A percentile compares a stretch with the other conserved stretches of the same genome.
Conservation (phyloP, 2,329 filamentous ascomycete genomes). For the Aspergillus bombycis region DNA sequence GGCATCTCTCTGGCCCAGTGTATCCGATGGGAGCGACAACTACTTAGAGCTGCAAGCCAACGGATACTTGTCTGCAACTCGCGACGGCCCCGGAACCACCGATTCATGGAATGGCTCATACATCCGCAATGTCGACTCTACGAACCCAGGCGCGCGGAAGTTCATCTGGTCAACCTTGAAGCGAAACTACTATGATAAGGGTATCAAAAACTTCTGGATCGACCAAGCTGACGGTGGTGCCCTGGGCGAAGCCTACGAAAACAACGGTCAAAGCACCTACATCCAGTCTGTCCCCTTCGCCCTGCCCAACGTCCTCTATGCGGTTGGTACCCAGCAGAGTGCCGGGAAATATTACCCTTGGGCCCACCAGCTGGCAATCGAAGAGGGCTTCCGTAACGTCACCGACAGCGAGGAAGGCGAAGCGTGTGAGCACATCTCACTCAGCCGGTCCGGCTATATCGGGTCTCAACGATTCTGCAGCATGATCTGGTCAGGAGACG, state of each 20-base stretch:
- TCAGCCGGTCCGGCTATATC: slow-evolving; percentile 57
- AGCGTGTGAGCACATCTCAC: slow-evolving; percentile 47
- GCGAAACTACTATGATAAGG: slow-evolving; percentile 61
- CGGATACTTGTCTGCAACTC: slow-evolving; percentile 60
- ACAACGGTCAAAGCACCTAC: slow-evolving; percentile 56
- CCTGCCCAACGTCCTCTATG: slow-evolving; percentile 48
- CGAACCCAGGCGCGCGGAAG: slow-evolving; percentile 58
- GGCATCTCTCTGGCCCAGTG: slow-evolving; percentile 69
- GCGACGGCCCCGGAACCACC: slow-evolving; percentile 58
- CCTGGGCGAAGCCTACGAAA: slow-evolving; percentile 39
- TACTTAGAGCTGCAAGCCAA: slow-evolving; percentile 62
- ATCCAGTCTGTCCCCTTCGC: slow-evolving; percentile 37
- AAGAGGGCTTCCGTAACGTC: slow-evolving; percentile 56
- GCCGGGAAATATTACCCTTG: slow-evolving; percentile 64
- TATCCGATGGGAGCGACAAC: slow-evolving; percentile 60
- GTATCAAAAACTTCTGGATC: slow-evolving; percentile 66
- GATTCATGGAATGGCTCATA: slow-evolving; percentile 62
- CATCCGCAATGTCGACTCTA: slow-evolving; percentile 62
- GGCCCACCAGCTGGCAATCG: slow-evolving; percentile 60
- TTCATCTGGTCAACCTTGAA: slow-evolving; percentile 63
- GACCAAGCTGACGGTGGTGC: slow-evolving; percentile 62
- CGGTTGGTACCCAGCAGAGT: slow-evolving; percentile 61
- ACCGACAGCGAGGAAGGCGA: slow-evolving; percentile 54
- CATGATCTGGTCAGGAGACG: slow-evolving; percentile 64
- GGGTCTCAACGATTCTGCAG: slow-evolving; percentile 64